Percentiles rank a stretch among this genome's conserved stretches.
Conservation (phyloP, 768 basidiomycete genomes). For the Podaxis mareebaensis region DNA sequence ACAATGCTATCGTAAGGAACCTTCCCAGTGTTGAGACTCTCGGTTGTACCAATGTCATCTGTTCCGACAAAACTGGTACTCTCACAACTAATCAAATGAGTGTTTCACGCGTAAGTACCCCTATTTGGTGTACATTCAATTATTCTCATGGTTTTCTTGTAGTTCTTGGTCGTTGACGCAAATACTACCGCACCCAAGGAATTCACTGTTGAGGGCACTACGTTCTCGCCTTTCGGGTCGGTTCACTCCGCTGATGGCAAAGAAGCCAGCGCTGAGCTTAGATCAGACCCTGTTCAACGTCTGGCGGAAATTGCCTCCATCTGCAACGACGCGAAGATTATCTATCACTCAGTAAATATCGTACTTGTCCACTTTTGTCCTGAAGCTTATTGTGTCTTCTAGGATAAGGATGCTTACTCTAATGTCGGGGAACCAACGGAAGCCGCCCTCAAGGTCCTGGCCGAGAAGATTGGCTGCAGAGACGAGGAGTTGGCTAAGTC, state of each 20-base stretch:
- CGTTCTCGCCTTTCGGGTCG: constrained; percentile 83
- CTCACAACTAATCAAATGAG: constrained; percentile 98
- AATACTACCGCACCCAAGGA: constrained; percentile 53
- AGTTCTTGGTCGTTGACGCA: constrained; percentile 79
- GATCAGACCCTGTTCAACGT: constrained; percentile 72
- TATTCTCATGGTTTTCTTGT: constrained; percentile 14
- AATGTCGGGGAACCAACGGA: constrained; percentile 98
- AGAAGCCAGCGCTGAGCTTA: constrained; percentile 53
- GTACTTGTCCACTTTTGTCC: background rate
- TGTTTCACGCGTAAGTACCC: constrained; percentile 66
- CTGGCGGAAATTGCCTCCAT: constrained; percentile 90
- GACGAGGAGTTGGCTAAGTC: constrained; percentile 59
- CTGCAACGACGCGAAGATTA: constrained; percentile 92
- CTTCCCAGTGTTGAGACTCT: constrained; percentile 96
- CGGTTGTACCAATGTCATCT: constrained; percentile 98
- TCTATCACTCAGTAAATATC: constrained; percentile 69
- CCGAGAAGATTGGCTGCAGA: constrained; percentile 87
- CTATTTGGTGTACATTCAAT: constrained; percentile 1
- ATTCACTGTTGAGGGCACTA: constrained; percentile 87
- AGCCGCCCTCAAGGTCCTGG: constrained; percentile 92
- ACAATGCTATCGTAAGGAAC: constrained; percentile 96
- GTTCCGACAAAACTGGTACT: constrained; percentile 98
- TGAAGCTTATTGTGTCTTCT: constrained; percentile 11
- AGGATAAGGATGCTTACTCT: constrained; percentile 80
- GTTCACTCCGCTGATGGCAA: constrained; percentile 70